Base-by-base conservation (phyloP, 768 basidiomycete species). In the Termitomyces sp. region DNA sequence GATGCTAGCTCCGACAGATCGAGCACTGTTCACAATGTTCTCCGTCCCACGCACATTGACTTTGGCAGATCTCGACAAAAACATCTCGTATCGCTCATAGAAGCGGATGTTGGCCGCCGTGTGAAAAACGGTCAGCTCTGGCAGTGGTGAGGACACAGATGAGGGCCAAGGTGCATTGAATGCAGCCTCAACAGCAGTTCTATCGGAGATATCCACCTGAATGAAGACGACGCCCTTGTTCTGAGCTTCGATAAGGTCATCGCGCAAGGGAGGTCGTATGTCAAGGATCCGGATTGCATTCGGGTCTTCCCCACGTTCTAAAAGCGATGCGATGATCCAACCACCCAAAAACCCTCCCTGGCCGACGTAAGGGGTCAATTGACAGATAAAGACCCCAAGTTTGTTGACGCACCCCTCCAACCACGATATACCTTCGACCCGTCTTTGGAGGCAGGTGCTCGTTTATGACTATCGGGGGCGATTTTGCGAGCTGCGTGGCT, bases 91-190 rank as follows among this genome's bases (percentile, higher is more conserved):
- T 9, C 85, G 83, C 62, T 91, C 90, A 65, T 84, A 92, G 67
- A 88, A 91, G 5, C 88, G 86, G 61, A 91, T 90, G 61, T 79
- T 87, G 18, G 90, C 86, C 0, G 86, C 89, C 22, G 87, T 86
- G 65, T 91, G 88, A 68, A 90, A 88, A 9, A 92, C 80, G 0
- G 89, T 88, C 22, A 86, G 71, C 53, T 77, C 75, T 1, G 73
- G 56, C 7, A 55, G 62, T 12, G 65, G 65, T 16, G 58, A 54
- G 6, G 57, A 28, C 2, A 60, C 30, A 3, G 62, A 38, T n/a
- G 64, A 62, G 1, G 81, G 79, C 90, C 90, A 92, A 0, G 86
- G 78, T 4, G 81, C 79, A 22, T 65, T 73, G 72, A 92, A 90
- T 0, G 87, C 88, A 1, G 74, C 76, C 13, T 80, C 70, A 18